Conservation (phyloP, 192 early-diverging fungal species). For the Rhizophlyctis rosea region DNA sequence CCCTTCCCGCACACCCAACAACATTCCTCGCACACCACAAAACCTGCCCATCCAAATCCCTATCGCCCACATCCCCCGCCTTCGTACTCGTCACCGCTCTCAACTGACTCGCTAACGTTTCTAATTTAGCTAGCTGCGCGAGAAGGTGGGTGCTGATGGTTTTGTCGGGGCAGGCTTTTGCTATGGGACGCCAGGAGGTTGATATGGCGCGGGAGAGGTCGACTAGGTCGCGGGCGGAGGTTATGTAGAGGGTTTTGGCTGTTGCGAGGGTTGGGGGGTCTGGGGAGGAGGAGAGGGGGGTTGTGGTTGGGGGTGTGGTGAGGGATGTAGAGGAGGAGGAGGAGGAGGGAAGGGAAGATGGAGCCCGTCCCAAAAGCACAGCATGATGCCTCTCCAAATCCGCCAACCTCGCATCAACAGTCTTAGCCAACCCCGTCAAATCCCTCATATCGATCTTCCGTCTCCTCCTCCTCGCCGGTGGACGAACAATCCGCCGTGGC, state of each 20-base stretch:
- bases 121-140: constrained; percentile 13
- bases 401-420: background rate
- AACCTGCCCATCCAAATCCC: constrained; percentile 22
- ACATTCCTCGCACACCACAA: constrained; percentile 22
- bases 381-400: constrained; percentile 11
- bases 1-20: constrained; percentile 9
- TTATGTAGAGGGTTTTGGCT: constrained; percentile 20
- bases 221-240: constrained; percentile 10
- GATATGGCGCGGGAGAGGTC: constrained; percentile 13
- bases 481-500: background rate
- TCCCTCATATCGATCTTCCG: constrained; percentile 24
- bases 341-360: no score
- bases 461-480: constrained; percentile 10
- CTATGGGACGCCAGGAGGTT: constrained; percentile 12
- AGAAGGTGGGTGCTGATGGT: constrained; percentile 13
- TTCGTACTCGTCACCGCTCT: constrained; percentile 20
- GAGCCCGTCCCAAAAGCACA: background rate
- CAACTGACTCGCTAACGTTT: constrained; percentile 21
- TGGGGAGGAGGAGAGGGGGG: constrained; percentile 10
- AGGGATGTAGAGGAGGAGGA: no score
- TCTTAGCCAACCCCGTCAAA: constrained; percentile 20
- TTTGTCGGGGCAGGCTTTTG: constrained; percentile 21
- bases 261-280: background rate
- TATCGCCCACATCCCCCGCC: constrained; percentile 14
- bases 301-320: no score